Evolutionary conservation across 2,329 filamentous ascomycete species (phyloP), one percentile per base, ranked within the genome.

Genomic region (Colletotrichum horii): DNA sequence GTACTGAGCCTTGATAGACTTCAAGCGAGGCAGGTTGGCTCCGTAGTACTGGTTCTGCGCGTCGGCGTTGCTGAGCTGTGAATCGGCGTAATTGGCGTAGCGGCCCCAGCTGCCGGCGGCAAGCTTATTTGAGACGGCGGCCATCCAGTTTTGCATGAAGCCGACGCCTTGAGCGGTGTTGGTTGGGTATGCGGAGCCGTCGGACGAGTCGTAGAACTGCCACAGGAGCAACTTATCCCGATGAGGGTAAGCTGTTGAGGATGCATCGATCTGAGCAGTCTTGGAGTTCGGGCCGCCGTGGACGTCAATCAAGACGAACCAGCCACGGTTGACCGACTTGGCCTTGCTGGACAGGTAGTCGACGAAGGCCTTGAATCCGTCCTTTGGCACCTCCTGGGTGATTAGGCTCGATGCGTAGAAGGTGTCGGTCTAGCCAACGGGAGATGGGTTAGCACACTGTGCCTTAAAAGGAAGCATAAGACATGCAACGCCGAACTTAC

Each of bases 21-120:
- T 81, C 69, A 88, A 78, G 52, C 77, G 81, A 2, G 81, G 79
- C 30, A 87, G 78, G 66, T 81, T 87, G 64, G 79, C 80, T 8
- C 87, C 83, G 77, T 87, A 91, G 81, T 91, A 90, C 77, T 88
- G 80, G 74, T 86, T 80, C 77, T 89, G 86, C 4, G 89, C 89
- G n/a, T 83, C 83, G 3, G 83, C 83, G n/a, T 85, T 83, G 79
- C 84, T 83, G 73, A 90, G 83, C 58, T 82, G 84, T 0, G 88
- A 85, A 78, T 91, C 89, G 6, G 88, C 85, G 68, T 91, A 91
- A 83, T 91, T 91, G 77, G 88, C 82, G 77, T 91, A 91, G 73
- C 87, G 87, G 22, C 87, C 88, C 81, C 88, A 89, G 9, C 82
- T 78, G 2, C 81, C 83, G 56, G 83, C 78, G 15, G 81, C 80